A percentile compares a stretch with the other conserved stretches of the same genome.
Evolutionary conservation across 139 green algal genomes (phyloP).

Genomic region (Picocystis salinarum): DNA sequence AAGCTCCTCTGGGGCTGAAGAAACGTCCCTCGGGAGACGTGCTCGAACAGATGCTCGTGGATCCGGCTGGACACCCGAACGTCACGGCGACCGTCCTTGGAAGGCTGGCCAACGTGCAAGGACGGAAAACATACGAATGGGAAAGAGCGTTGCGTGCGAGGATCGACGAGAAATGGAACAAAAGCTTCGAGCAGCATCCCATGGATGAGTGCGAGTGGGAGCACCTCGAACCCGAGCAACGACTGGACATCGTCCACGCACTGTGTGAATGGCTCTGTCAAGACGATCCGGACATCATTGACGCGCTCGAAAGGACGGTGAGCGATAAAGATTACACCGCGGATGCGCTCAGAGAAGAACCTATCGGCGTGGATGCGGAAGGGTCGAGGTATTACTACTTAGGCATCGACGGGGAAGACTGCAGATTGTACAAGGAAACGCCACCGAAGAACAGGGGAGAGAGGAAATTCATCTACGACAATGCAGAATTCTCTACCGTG

Average conservation of each 20-base stretch:
- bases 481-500: conserved; percentile 15
- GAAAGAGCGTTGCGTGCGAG: conserved; percentile 9
- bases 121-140: conserved; percentile 12
- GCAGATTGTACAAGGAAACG: conserved; percentile 17
- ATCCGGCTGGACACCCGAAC: conserved; percentile 12
- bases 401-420: conserved; percentile 18
- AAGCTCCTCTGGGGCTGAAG: conserved; percentile 8
- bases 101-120: conserved; percentile 16
- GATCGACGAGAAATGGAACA: conserved; percentile 10
- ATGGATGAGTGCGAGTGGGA: conserved; percentile 8
- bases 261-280: conserved; percentile 21
- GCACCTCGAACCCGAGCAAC: no score
- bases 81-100: conserved; percentile 22
- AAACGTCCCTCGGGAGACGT: conserved; percentile 10
- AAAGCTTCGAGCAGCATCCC: conserved; percentile 15
- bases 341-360: conserved; percentile 12
- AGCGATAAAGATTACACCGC: conserved; percentile 5
- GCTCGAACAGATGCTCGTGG: conserved; percentile 18
- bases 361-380: conserved; percentile 15
- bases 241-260: conserved; percentile 5
- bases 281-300: conserved; percentile 15
- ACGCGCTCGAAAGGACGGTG: conserved; percentile 8
- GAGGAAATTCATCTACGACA: neutral
- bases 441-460: conserved; percentile 3
- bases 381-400: conserved; percentile 22